Evolutionary conservation across 2,329 filamentous ascomycete species (phyloP), one percentile per base, ranked within the genome.

Genomic region (Pseudofabraea citricarpa): DNA sequence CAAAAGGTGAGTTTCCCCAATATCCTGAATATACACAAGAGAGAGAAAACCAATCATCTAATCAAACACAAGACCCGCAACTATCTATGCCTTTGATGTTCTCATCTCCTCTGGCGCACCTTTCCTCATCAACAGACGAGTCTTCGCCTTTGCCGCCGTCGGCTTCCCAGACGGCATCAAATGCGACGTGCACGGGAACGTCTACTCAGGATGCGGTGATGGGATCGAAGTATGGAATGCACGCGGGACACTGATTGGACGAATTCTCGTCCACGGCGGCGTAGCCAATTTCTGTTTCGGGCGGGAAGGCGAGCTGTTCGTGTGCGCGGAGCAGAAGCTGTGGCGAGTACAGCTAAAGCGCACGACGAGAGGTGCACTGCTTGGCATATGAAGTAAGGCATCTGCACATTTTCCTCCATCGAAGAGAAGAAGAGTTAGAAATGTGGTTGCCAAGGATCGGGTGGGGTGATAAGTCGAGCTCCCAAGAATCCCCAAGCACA

Each of bases 141-240:
- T 77, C 0, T 80, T 81, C 50, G 70, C 75, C 1, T 72, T 70
- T 47, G 67, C 69, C 1, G 64, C 67, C 24, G 59, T 59, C 0
- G 73, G 73, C 0, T 63, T 70, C 5, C 73, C 76, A 0, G 63
- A 53, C 46, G 64, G 60, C 21, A 63, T 79, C 32, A 74, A 79
- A 47, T 69, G 68, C 45, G 76, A 80, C 50, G 61, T 66, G 6
- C 61, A 70, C 10, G 78, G 78, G 2, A 76, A 80, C 40, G 68
- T 83, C 3, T 82, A 71, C 49, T 62, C 66, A 29, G 71, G 68
- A 0, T 72, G 69, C 44, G 66, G 63, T 3, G 72, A 72, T 44
- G 73, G 73, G 9, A 58, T 77, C n/a, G 70, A 74, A 47, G 63
- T 76, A 2, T 77, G 68, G 65, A 70, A 61, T 36, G 47, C 64